phyloP scores from a whole-genome alignment of 306 rosid genomes.

The Vachellia collinsii region DNA sequence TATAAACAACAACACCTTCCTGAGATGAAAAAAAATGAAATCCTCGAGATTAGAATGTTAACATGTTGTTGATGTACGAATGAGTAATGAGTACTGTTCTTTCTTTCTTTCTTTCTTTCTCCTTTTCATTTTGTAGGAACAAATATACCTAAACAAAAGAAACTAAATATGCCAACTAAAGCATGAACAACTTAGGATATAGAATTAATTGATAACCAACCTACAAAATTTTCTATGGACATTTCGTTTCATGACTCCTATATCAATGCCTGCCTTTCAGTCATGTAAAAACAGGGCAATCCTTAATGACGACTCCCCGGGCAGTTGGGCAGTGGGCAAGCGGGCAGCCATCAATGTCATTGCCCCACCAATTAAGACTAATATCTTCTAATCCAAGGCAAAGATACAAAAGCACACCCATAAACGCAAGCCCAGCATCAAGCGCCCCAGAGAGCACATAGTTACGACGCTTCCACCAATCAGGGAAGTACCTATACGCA shows the following conservation, averaged over 20 bases:
- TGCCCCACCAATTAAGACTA: constrained; percentile 82
- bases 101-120: background rate
- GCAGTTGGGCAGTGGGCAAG: constrained; percentile 81
- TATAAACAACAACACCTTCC: too few species aligned
- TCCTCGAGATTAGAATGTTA: too few species aligned
- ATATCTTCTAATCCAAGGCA: constrained; percentile 59
- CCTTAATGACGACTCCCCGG: constrained; percentile 45
- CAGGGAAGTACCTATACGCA: constrained; percentile 63
- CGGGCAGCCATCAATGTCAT: constrained; percentile 79
- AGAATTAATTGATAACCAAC: background rate
- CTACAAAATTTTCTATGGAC: background rate
- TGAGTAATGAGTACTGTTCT: background rate
- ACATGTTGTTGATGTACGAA: background rate
- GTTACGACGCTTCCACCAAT: constrained; percentile 84
- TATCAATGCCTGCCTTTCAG: background rate
- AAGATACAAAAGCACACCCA: constrained; percentile 84
- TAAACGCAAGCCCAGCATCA: constrained; percentile 92
- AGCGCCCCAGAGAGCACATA: constrained; percentile 86
- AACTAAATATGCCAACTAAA: background rate
- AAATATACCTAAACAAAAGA: background rate
- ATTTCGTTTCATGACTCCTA: background rate
- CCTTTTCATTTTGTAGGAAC: background rate
- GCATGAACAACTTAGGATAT: background rate
- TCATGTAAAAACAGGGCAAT: constrained; percentile 61
- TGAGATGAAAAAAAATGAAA: too few species aligned